These are phyloP conservation scores for Agapanthus africanus DNA, from an alignment of 106 monocot species.

Conservation along the genomic window DNA sequence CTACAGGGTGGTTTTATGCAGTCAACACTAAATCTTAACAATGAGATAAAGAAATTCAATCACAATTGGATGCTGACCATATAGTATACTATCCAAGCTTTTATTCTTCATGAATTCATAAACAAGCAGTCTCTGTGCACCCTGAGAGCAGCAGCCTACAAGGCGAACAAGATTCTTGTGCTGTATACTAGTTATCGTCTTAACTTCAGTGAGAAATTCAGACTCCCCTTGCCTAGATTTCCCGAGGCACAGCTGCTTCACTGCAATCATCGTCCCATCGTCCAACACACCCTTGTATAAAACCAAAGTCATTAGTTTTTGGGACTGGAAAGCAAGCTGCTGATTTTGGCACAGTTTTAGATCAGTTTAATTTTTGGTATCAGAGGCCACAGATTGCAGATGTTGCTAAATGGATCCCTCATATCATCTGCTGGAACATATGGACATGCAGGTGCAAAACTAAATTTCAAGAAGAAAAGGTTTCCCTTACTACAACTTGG, in stretches of 20 bases:
- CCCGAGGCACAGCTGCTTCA: constrained; percentile 39
- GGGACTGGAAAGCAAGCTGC: no score
- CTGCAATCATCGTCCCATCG: constrained; percentile 42
- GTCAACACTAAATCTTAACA: no score
- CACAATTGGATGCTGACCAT: constrained; percentile 16
- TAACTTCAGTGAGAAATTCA: constrained; percentile 48
- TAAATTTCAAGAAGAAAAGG: no score
- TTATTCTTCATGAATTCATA: constrained; percentile 54
- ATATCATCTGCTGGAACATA: no score
- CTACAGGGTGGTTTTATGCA: no score
- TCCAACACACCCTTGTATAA: constrained; percentile 30
- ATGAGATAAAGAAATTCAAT: neutral
- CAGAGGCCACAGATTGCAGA: no score
- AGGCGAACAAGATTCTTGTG: constrained; percentile 50
- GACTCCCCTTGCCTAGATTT: constrained; percentile 47
- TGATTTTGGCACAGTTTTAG: no score
- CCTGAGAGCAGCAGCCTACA: constrained; percentile 43
- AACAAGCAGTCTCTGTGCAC: constrained; percentile 42
- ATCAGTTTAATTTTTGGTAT: no score
- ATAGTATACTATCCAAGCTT: constrained; percentile 39
- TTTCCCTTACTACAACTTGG: no score
- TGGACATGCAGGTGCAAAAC: no score
- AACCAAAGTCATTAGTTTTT: no score
- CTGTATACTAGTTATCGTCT: constrained; percentile 47
- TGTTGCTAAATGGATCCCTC: no score